Evolutionary conservation across 169 alveolate species (phyloP), one percentile per base, ranked within the genome.

Genomic region (Plasmodium berghei): DNA sequence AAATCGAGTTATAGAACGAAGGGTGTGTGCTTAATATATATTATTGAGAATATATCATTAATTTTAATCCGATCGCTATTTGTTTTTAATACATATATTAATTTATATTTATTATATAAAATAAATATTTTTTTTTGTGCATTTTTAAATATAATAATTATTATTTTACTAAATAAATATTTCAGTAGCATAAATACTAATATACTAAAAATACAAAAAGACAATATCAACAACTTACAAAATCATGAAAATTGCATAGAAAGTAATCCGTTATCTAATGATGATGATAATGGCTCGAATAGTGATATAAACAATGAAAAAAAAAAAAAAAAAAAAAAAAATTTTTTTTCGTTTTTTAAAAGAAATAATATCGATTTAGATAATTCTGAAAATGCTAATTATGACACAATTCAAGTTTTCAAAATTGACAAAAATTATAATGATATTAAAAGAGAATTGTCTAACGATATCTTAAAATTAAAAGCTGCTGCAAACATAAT

Each of bases 1-100:
- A 73, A 73, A 12, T 6, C 62, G 2, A 73, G 2, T 2, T 28
- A 73, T 49, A 73, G 42, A 45, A 24, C 73, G 5, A 73, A 59
- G 18, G 22, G 69, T 14, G 49, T 61, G 1, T 73, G 40, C 26
- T 16, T 48, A 12, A 73, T 73, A 12, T 26, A 59, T 14, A 45
- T 49, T 5, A 22, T 73, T 9, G 73, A 59, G 24, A 52, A 59
- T 0, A 10, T 40, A 9, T 54, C 66, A 14, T 8, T 59, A 22
- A n/a, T 73, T 61, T 12, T 59, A 9, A 59, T 16, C 28, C 88
- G 73, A 18, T 16, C 48, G 2, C 9, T 73, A 6, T 45, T 73
- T 61, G 14, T 52, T 52, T 12, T 52, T 14, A 52, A 16, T 14
- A 16, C 24, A 8, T 52, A 14, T 14, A 52, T 16, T 14, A 52